Conservation (phyloP, 1,284 basidiomycete genomes). For the Moesziomyces sp. region DNA sequence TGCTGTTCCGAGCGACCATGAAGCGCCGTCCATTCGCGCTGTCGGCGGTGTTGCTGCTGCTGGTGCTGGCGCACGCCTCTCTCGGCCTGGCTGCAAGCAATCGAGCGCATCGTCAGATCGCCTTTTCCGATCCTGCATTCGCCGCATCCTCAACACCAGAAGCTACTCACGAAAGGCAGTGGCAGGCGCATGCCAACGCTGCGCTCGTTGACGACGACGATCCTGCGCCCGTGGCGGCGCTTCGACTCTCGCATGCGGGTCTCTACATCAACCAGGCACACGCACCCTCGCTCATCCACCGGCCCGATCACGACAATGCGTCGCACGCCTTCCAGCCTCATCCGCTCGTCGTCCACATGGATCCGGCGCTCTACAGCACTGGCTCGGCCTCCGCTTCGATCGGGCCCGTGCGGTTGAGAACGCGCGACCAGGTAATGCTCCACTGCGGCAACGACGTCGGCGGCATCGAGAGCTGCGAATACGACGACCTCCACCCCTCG, state of each 20-base stretch:
- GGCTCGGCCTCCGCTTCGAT: constrained; percentile 18
- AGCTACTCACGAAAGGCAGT: constrained; percentile 1
- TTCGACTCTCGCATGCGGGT: constrained; percentile 50
- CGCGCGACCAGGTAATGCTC: constrained; percentile 44
- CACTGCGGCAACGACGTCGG: constrained; percentile 33
- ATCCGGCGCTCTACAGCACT: constrained; percentile 21
- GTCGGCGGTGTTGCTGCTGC: not conserved
- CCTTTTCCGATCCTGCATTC: constrained; percentile 19
- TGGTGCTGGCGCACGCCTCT: constrained; percentile 7
- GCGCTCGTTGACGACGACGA: constrained; percentile 39
- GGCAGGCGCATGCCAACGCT: constrained; percentile 7
- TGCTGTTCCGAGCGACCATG: not conserved
- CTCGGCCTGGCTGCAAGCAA: constrained; percentile 16
- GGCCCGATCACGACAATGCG: constrained; percentile 24
- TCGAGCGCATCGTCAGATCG: constrained; percentile 32
- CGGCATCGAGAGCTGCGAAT: constrained; percentile 49
- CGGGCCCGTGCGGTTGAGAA: constrained; percentile 23
- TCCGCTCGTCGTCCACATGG: constrained; percentile 44
- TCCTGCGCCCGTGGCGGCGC: constrained; percentile 24
- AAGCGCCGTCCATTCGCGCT: not conserved
- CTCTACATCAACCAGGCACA: constrained; percentile 53
- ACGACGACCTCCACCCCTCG: constrained; percentile 30
- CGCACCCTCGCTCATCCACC: constrained; percentile 19
- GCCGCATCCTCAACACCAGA: constrained; percentile 1
- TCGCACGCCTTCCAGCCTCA: constrained; percentile 31